Percentiles rank a stretch among this genome's conserved stretches.
Evolutionary conservation across 2,329 filamentous ascomycete species (phyloP).

Genomic region (Tolypocladium ovalisporum): DNA sequence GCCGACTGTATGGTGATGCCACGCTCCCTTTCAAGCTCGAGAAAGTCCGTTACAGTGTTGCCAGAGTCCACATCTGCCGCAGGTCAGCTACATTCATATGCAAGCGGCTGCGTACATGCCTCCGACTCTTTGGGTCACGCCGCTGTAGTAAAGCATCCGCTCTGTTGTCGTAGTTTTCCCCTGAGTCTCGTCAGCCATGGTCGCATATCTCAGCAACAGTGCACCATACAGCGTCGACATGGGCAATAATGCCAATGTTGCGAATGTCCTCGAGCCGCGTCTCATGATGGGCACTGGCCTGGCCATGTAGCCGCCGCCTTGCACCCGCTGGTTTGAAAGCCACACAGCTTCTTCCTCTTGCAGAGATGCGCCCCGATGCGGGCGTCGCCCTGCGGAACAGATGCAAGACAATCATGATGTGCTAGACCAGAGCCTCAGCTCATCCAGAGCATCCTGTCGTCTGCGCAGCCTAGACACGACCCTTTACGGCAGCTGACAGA

Average conservation of each 20-base stretch:
- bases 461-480: neutral
- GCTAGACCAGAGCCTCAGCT: neutral
- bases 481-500: neutral
- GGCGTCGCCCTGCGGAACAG: slow-evolving; percentile 4
- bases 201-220: neutral
- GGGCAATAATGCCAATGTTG: slow-evolving; percentile 97
- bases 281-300: slow-evolving; percentile 11
- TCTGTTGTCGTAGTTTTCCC: slow-evolving; percentile 98
- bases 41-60: slow-evolving; percentile 93
- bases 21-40: slow-evolving; percentile 81
- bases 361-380: neutral
- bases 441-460: neutral
- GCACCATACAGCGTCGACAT: slow-evolving; percentile 72
- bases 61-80: slow-evolving; percentile 78
- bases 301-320: neutral
- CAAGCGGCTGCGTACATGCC: slow-evolving; percentile 27
- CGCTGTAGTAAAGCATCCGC: slow-evolving; percentile 97
- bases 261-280: slow-evolving; percentile 46
- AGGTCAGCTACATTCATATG: neutral
- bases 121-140: slow-evolving; percentile 77
- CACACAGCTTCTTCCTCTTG: neutral
- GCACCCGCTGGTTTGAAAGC: neutral
- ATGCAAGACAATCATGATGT: slow-evolving; percentile 7
- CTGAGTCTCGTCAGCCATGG: slow-evolving; percentile 19
- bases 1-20: slow-evolving; percentile 98